Evolutionary conservation across 129 eudicot genomes (phyloP).

Genomic region (Tagetes erecta): DNA sequence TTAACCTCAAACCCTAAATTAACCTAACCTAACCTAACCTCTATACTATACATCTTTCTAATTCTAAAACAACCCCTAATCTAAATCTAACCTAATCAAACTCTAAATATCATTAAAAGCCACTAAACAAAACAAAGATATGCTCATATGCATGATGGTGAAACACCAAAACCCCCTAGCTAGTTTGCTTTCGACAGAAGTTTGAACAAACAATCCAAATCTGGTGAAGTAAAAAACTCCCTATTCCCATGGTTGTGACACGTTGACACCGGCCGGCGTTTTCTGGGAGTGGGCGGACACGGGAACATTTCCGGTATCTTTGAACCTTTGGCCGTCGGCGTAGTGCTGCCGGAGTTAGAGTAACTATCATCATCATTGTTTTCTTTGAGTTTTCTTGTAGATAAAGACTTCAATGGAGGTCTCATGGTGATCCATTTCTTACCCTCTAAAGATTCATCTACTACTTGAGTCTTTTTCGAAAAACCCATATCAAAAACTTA

Average conservation of each 20-base stretch:
- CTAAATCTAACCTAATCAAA: constrained; percentile 32
- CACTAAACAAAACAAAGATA: constrained; percentile 17
- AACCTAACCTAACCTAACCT: constrained; percentile 19
- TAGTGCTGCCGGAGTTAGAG: constrained; percentile 40
- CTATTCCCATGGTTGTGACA: constrained; percentile 49
- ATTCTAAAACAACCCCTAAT: constrained; percentile 33
- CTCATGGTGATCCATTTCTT: constrained; percentile 45
- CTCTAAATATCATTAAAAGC: constrained; percentile 8
- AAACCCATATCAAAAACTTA: constrained; percentile 31
- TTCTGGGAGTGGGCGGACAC: constrained; percentile 84
- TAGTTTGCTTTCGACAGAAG: constrained; percentile 31
- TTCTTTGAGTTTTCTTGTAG: constrained; percentile 30
- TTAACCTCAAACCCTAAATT: constrained; percentile 35
- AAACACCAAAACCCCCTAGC: background rate
- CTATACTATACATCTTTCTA: constrained; percentile 29
- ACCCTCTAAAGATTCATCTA: constrained; percentile 37
- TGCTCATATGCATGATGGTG: background rate
- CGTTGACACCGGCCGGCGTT: constrained; percentile 53
- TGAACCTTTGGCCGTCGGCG: constrained; percentile 68
- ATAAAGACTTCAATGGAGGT: constrained; percentile 34
- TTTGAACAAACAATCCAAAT: constrained; percentile 67
- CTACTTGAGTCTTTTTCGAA: constrained; percentile 37
- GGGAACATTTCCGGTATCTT: constrained; percentile 53
- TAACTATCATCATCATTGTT: background rate
- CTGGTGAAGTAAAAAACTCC: constrained; percentile 81